Evolutionary conservation across 306 rosid genomes (phyloP), one percentile per base, ranked within the genome.

Genomic region (Dryas drummondii): DNA sequence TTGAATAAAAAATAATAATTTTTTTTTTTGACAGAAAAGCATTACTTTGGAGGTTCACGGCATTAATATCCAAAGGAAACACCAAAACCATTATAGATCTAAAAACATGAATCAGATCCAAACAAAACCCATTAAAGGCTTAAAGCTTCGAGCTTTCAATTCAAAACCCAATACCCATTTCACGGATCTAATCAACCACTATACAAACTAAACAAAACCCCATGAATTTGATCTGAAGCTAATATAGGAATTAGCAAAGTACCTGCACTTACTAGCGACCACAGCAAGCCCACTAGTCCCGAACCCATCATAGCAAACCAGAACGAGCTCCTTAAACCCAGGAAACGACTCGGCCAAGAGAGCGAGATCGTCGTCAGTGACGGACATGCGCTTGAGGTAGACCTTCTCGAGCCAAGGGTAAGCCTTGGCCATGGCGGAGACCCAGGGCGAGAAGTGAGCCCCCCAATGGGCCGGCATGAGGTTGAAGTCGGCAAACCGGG

Each of bases 401-500:
- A 93, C 72, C 82, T 87, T 93, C 83, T 91, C 93, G 7, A 93
- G 93, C 88, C 86, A 86, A n/a, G 97, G 98, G 13, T 93, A 93
- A 4, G 96, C 94, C 15, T 76, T 80, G 50, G 89, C 84, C 80
- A 89, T 66, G 56, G 90, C 80, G 0, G 72, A 9, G 32, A 65
- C 88, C 98, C 98, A 93, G 0, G 97, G 98, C 4, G 83, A 5
- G 76, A 93, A 90, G 87, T 84, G 81, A 68, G 94, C 98, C 57
- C 96, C 98, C 98, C 98, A 93, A 76, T 82, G 12, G 9, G 13
- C 50, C 1, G 98, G 98, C 96, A 93, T 76, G 82, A 93, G 89
- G 79, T 88, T 91, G 82, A 93, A 93, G 74, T 93, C 98, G 0
- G 98, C 88, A 74, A 93, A 93, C 75, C 98, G 76, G n/a, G 98